These are phyloP conservation scores for Nigrospora oryzae DNA, from an alignment of 2,329 filamentous ascomycete genomes.

Conservation along the genomic window DNA sequence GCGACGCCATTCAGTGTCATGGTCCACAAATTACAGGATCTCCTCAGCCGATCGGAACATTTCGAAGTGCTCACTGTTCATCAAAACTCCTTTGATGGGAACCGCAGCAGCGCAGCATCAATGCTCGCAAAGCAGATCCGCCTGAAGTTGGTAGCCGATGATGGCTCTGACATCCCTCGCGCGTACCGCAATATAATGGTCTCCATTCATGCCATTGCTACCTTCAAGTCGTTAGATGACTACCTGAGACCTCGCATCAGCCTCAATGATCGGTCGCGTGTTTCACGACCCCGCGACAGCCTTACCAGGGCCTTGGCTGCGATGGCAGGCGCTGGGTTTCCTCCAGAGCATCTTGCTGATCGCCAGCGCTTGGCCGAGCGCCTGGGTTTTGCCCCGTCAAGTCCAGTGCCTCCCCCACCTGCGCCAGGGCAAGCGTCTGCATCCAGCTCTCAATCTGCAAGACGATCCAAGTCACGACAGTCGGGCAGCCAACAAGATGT, in stretches of 20 bases:
- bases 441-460: slow-evolving; percentile 33
- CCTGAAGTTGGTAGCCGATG: slow-evolving; percentile 80
- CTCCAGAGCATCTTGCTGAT: slow-evolving; percentile 36
- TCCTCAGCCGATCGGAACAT: slow-evolving; percentile 93
- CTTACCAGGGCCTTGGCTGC: slow-evolving; percentile 64
- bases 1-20: slow-evolving; percentile 83
- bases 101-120: slow-evolving; percentile 81
- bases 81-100: slow-evolving; percentile 83
- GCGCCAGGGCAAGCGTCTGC: slow-evolving; percentile 30
- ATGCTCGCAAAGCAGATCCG: slow-evolving; percentile 96
- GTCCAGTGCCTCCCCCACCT: slow-evolving; percentile 26
- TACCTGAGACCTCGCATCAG: slow-evolving; percentile 87
- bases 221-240: slow-evolving; percentile 93
- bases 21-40: slow-evolving; percentile 88
- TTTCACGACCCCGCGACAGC: slow-evolving; percentile 51
- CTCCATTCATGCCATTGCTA: slow-evolving; percentile 95
- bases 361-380: slow-evolving; percentile 33
- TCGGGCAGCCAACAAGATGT: slow-evolving; percentile 29
- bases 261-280: slow-evolving; percentile 64
- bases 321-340: slow-evolving; percentile 62
- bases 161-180: slow-evolving; percentile 80
- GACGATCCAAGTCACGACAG: slow-evolving; percentile 36
- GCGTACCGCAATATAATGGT: slow-evolving; percentile 94
- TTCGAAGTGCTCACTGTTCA: slow-evolving; percentile 96
- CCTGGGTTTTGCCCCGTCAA: slow-evolving; percentile 26